Evolutionary conservation across 108 stramenopile species (phyloP).

Genomic region (Cyclostephanos invisitatus): DNA sequence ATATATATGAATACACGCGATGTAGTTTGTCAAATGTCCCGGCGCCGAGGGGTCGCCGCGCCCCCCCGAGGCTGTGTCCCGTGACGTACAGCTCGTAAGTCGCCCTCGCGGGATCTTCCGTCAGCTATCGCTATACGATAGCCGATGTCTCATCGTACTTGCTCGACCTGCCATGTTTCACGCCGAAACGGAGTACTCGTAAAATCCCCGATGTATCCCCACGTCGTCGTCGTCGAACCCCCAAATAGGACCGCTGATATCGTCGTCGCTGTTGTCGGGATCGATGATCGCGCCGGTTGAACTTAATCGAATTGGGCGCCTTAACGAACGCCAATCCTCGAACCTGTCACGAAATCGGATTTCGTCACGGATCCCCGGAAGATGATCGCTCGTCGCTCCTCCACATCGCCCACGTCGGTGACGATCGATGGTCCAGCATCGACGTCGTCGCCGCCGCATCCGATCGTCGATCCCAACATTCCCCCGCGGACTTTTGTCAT

Average conservation of each 20-base stretch:
- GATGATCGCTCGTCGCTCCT: constrained; percentile 50
- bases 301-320: constrained; percentile 50
- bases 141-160: constrained; percentile 58
- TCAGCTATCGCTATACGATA: constrained; percentile 45
- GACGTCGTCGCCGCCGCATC: background rate
- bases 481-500: constrained; percentile 12
- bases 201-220: constrained; percentile 67
- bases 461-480: background rate
- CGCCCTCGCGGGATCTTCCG: constrained; percentile 36
- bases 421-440: constrained; percentile 35
- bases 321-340: constrained; percentile 47
- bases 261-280: too few species aligned
- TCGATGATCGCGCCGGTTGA: constrained; percentile 1
- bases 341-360: constrained; percentile 72
- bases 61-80: constrained; percentile 81
- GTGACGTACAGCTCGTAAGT: constrained; percentile 62
- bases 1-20: background rate
- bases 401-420: constrained; percentile 51
- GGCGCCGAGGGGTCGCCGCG: too few species aligned
- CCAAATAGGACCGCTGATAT: too few species aligned
- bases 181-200: constrained; percentile 64
- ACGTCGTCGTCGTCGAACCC: constrained; percentile 8
- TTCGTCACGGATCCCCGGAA: constrained; percentile 72
- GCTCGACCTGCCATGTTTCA: constrained; percentile 41
- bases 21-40: constrained; percentile 11